Percentiles rank a stretch among this genome's conserved stretches.
Evolutionary conservation across 2,329 filamentous ascomycete species (phyloP).

Genomic region (Fusarium sp.): DNA sequence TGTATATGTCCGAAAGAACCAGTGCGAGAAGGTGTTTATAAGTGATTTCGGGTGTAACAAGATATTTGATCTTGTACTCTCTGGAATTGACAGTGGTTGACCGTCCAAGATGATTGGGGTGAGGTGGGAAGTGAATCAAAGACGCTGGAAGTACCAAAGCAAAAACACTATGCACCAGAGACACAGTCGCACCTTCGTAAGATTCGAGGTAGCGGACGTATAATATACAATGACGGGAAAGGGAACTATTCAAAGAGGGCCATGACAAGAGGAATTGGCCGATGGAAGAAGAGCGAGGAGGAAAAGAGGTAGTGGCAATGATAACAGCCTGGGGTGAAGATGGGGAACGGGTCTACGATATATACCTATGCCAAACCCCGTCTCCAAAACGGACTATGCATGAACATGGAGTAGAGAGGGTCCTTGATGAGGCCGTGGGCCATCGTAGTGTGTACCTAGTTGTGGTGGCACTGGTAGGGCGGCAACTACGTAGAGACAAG

Average conservation of each 20-base stretch:
- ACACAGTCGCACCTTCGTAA: conserved; percentile 41
- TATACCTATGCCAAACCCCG: conserved; percentile 54
- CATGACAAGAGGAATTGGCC: conserved; percentile 45
- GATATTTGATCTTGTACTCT: conserved; percentile 32
- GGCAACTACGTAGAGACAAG: conserved; percentile 46
- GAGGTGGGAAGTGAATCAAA: conserved; percentile 42
- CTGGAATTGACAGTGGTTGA: conserved; percentile 42
- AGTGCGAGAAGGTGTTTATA: conserved; percentile 29
- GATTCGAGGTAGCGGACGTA: conserved; percentile 37
- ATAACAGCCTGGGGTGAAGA: conserved; percentile 46
- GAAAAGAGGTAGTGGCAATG: conserved; percentile 46
- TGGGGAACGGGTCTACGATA: conserved; percentile 60
- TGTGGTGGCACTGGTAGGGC: conserved; percentile 46
- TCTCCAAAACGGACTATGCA: conserved; percentile 51
- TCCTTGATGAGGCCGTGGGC: conserved; percentile 45
- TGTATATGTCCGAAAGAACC: conserved; percentile 21
- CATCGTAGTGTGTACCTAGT: conserved; percentile 43
- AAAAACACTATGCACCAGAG: conserved; percentile 46
- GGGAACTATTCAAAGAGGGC: conserved; percentile 46
- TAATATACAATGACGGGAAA: conserved; percentile 47
- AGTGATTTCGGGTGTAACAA: conserved; percentile 20
- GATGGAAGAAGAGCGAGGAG: conserved; percentile 41
- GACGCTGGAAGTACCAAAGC: conserved; percentile 45
- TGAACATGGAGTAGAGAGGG: conserved; percentile 55
- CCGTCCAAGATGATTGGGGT: conserved; percentile 33